These are phyloP conservation scores for Yarrowia bubula DNA, from an alignment of 805 yeast species.

Conservation along the genomic window DNA sequence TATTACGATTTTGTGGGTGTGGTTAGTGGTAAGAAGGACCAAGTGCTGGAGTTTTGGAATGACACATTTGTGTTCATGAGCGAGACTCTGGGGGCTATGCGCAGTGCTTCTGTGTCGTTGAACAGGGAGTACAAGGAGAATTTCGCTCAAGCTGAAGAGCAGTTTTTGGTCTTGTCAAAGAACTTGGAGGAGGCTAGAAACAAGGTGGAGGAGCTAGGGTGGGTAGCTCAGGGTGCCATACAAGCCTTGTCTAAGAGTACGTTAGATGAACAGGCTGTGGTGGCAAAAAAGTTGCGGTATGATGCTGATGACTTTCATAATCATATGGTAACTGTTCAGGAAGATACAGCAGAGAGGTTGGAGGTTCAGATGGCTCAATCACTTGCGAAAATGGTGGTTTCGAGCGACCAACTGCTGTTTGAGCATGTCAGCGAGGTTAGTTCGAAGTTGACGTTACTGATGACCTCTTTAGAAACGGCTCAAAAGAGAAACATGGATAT, in stretches of 20 bases:
- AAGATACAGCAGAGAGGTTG: neutral
- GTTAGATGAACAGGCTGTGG: neutral
- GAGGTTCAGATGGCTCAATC: neutral
- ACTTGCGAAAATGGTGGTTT: neutral
- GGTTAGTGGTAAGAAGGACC: neutral
- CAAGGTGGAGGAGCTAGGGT: neutral
- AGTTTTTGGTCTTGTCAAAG: neutral
- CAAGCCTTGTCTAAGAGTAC: neutral
- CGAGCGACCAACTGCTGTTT: neutral
- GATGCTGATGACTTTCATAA: neutral
- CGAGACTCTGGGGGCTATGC: neutral
- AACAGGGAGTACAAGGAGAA: neutral
- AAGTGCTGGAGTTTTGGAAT: neutral
- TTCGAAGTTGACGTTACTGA: neutral
- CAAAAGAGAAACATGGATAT: neutral
- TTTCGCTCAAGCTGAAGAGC: neutral
- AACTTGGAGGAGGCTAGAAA: neutral
- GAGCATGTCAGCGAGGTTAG: neutral
- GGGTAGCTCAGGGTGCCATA: neutral
- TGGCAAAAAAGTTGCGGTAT: neutral
- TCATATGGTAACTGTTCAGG: neutral
- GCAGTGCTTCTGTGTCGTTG: neutral
- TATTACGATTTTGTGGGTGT: neutral
- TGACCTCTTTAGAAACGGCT: neutral
- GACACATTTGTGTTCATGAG: slow-evolving; percentile 9